phyloP scores from a whole-genome alignment of 257 asterid species.

The Scutellaria minor region DNA sequence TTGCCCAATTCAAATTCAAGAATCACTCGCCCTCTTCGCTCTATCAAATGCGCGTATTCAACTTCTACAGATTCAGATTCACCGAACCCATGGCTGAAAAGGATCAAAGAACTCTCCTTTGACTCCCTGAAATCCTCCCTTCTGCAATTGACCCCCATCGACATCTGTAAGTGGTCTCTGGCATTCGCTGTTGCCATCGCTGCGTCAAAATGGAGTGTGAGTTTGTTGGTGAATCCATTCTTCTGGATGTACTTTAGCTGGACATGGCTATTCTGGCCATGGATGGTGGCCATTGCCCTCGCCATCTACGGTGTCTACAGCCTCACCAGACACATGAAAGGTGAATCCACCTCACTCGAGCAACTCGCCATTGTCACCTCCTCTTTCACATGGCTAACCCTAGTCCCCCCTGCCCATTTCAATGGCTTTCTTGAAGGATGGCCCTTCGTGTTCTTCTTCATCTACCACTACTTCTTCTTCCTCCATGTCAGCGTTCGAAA shows the following conservation, averaged over 20 bases:
- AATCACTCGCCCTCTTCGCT: constrained; percentile 33
- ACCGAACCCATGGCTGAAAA: constrained; percentile 30
- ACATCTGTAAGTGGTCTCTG: constrained; percentile 67
- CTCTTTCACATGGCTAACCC: constrained; percentile 85
- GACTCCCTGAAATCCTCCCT: constrained; percentile 56
- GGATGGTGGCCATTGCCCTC: constrained; percentile 64
- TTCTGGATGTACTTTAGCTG: constrained; percentile 95
- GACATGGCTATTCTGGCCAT: constrained; percentile 97
- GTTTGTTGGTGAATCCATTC: constrained; percentile 63
- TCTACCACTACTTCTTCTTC: constrained; percentile 91
- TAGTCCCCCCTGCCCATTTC: constrained; percentile 92
- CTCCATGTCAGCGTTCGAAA: constrained; percentile 67
- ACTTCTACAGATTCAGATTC: constrained; percentile 40
- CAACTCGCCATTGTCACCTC: constrained; percentile 78
- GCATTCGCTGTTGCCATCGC: constrained; percentile 57
- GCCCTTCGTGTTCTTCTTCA: constrained; percentile 90
- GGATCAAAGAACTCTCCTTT: constrained; percentile 44
- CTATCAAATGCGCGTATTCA: constrained; percentile 46
- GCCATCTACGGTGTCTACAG: constrained; percentile 68
- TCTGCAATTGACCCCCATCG: constrained; percentile 62
- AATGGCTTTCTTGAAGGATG: constrained; percentile 98
- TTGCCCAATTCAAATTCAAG: constrained; percentile 31
- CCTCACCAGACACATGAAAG: constrained; percentile 57
- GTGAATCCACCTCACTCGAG: constrained; percentile 60
- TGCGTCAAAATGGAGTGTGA: constrained; percentile 63